Base-by-base conservation (phyloP, 2,329 filamentous ascomycete species). In the Plenodomus biglobosus region DNA sequence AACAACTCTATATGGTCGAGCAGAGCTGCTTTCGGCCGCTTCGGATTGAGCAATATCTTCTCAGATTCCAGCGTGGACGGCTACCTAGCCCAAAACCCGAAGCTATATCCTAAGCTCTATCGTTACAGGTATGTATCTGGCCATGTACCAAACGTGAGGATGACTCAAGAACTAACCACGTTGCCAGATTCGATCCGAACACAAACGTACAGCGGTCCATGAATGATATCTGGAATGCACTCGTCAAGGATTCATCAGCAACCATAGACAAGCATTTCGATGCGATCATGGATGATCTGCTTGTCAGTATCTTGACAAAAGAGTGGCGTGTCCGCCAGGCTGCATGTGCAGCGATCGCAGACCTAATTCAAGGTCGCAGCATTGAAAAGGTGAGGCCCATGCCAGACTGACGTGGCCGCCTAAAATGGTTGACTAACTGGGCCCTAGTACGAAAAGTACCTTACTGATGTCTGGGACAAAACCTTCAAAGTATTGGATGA, bases 1-100 rank as follows among this genome's bases (percentile, higher is more conserved):
- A 96, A 96, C 64, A 95, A 95, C 40, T 91, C 92, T 0, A 95
- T 95, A 15, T 99, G 94, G 94, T 92, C 91, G 1, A 95, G 91
- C n/a, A 84, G 94, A 42, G 95, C 94, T 1, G 94, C 94, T 0
- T 97, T 99, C 72, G 94, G 94, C 2, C 83, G 91, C 10, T 96
- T 97, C 58, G 94, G 94, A 0, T 80, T 99, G 41, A 95, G 91
- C 69, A 94, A 83, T 58, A 92, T 99, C 52, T 82, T 99, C 40
- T 94, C 90, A 0, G 90, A 95, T 62, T 92, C 92, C 0, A 84
- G 80, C 49, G 78, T 83, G 13, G 80, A 84, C 59, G 82, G 82
- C 1, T 86, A 85, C 62, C 73, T 87, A n/a, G 76, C 82, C 0
- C 81, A 94, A 50, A 95, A 97, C 61, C 91, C 92, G 0, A 96